Conservation (phyloP, 106 monocot species). For the Platanthera guangdongensis region DNA sequence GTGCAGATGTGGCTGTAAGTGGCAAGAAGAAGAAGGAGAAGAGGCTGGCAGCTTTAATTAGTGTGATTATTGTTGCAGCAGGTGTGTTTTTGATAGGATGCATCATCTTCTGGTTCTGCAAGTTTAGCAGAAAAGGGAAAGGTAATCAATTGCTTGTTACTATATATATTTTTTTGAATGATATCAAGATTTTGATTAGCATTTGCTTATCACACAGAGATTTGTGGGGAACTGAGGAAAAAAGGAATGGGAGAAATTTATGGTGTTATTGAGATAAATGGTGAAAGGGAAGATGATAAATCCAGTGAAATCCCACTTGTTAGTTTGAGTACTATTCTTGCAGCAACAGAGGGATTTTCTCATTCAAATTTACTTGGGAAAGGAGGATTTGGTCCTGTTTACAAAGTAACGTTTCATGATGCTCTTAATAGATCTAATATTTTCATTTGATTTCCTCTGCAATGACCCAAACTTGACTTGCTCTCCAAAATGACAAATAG, state of each 20-base stretch:
- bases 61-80: neutral
- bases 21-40: neutral
- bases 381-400: slow-evolving; percentile 35
- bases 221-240: neutral
- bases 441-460: neutral
- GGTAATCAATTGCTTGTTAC: neutral
- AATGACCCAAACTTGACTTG: neutral
- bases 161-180: neutral
- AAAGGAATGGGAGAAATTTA: neutral
- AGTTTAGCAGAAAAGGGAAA: neutral
- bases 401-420: slow-evolving; percentile 13
- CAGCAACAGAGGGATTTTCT: slow-evolving; percentile 25
- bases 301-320: neutral
- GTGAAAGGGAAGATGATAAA: neutral
- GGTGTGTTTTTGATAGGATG: neutral
- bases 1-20: neutral
- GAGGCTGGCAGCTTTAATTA: neutral
- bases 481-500: neutral
- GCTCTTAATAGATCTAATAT: neutral
- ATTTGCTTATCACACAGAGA: neutral
- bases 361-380: slow-evolving; percentile 16
- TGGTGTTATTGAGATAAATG: neutral
- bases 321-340: slow-evolving; percentile 5
- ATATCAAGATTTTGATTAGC: neutral
- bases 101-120: neutral